Conservation (phyloP, 106 monocot genomes). For the Dendrobium catenatum region DNA sequence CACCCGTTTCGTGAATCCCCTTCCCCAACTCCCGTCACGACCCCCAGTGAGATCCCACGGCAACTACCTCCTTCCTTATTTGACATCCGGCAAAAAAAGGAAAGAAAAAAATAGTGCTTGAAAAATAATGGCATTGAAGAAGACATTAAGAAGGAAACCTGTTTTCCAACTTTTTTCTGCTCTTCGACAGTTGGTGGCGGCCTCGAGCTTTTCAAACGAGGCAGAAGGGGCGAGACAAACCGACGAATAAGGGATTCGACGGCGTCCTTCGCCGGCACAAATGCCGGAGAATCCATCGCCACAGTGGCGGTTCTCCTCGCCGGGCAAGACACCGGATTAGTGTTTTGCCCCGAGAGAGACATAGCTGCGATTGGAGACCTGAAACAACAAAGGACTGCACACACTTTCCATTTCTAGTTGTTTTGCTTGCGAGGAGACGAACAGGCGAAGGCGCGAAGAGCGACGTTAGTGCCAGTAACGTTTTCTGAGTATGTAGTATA, state of each 20-base stretch:
- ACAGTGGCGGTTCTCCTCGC: neutral
- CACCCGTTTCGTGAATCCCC: too few relatives aligned
- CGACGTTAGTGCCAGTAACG: neutral
- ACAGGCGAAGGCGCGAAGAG: neutral
- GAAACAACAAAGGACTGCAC: too few relatives aligned
- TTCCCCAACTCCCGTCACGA: too few relatives aligned
- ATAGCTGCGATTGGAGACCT: neutral
- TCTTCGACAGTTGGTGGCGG: neutral
- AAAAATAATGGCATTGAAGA: neutral
- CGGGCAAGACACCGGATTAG: neutral
- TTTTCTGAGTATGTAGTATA: neutral
- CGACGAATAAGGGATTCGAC: neutral
- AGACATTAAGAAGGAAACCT: neutral
- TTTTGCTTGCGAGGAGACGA: neutral
- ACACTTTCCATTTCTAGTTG: too few relatives aligned
- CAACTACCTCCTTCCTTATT: too few relatives aligned
- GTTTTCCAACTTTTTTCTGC: conserved; percentile 3
- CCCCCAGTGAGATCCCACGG: too few relatives aligned
- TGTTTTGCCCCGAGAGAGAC: neutral
- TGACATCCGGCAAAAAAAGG: too few relatives aligned
- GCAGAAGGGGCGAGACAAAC: neutral
- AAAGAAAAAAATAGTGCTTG: too few relatives aligned
- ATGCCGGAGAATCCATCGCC: neutral
- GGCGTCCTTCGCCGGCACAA: neutral
- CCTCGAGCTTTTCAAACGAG: neutral